Base-by-base conservation (phyloP, 83 land plant genomes). In the Picea mariana region DNA sequence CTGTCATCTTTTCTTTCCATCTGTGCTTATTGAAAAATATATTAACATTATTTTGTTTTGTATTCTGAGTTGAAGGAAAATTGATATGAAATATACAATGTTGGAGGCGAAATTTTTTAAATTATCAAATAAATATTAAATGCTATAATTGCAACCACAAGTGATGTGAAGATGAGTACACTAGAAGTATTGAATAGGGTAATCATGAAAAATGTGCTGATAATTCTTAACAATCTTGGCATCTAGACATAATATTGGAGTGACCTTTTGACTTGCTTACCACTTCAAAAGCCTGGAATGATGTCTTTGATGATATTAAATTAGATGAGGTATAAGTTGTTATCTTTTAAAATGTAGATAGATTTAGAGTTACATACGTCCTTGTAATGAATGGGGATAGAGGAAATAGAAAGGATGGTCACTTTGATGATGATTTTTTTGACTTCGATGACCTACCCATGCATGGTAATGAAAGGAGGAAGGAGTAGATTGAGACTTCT, bases 251-350 rank as follows among this genome's bases (percentile, higher is more conserved):
- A n/a, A 84, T 81, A 44, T 26, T 67, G 60, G 85, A 78, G 16
- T 81, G 69, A 34, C n/a, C 62, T 23, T 31, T 87, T n/a, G 80
- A 72, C 26, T 49, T 84, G 49, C 77, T 34, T 60, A 88, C 78
- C 52, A 83, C 88, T 80, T 82, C 88, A 38, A 79, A 88, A 81
- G 85, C 92, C 3, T 90, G 89, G 90, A 92, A 92, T 77, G 90
- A 87, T 79, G 87, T 88, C 66, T 92, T 92, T 83, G 94, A 92
- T 81, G 94, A 92, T 24, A 79, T 85, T 83, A 91, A 92, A 80
- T 90, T 88, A 20, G 94, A 92, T 84, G 94, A 91, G 9, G 94
- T 89, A 49, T 91, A 92, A 79, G 91, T 92, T 85, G 92, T 92
- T 58, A 85, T 90, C 31, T 92, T 92, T 84, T 90, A 92, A 82